Percentiles rank a stretch among this genome's conserved stretches.
Evolutionary conservation across 129 eudicot genomes (phyloP).

Genomic region (Flaveria trinervia): DNA sequence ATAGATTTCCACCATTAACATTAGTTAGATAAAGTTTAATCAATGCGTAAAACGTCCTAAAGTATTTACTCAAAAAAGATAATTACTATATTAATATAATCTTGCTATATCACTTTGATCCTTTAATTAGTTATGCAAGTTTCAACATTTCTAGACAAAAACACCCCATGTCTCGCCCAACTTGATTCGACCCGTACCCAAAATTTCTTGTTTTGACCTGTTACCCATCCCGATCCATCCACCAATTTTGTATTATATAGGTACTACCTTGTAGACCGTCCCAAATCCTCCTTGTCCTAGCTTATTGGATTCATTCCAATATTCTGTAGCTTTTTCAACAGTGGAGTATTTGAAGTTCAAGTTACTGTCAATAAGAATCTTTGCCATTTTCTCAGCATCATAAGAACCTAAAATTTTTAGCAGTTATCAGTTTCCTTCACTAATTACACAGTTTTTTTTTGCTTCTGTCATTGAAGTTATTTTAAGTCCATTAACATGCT

Average conservation of each 20-base stretch:
- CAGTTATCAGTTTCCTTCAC: neutral
- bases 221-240: neutral
- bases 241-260: conserved; percentile 5
- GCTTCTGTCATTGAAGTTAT: neutral
- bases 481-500: neutral
- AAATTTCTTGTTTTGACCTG: neutral
- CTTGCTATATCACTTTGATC: neutral
- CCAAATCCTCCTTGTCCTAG: conserved; percentile 96
- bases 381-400: conserved; percentile 56
- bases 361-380: conserved; percentile 65
- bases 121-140: neutral
- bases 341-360: conserved; percentile 82
- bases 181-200: neutral
- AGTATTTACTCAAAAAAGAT: neutral
- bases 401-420: conserved; percentile 41
- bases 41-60: neutral
- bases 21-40: neutral
- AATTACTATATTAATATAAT: neutral
- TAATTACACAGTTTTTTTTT: neutral
- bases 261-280: conserved; percentile 74
- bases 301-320: conserved; percentile 76
- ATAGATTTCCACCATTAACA: neutral
- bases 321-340: conserved; percentile 71
- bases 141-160: neutral
- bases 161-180: neutral